phyloP scores from a whole-genome alignment of 2,329 filamentous ascomycete species.

The Tolypocladium cylindrosporum region DNA sequence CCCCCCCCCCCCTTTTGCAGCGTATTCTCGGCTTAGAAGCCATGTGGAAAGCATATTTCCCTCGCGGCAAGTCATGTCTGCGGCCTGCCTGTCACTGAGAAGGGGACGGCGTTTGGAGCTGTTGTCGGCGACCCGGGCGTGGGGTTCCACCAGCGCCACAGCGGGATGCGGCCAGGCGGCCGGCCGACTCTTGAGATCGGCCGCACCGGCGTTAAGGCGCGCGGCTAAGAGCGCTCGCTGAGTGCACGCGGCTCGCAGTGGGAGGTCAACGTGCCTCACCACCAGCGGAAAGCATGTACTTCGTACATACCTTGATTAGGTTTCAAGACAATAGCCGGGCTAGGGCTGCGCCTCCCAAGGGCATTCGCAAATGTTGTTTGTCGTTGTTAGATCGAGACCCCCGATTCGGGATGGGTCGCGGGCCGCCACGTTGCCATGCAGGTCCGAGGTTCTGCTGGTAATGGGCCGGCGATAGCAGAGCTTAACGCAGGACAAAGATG shows the following conservation, averaged over 20 bases:
- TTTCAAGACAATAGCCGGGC: background rate
- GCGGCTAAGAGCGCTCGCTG: background rate
- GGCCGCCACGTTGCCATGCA: background rate
- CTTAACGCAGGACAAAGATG: background rate
- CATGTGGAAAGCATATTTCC: background rate
- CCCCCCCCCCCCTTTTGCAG: background rate
- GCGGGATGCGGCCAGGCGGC: background rate
- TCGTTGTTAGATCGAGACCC: background rate
- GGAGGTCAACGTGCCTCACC: background rate
- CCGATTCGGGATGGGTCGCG: background rate
- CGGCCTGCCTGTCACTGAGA: background rate
- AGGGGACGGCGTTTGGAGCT: background rate
- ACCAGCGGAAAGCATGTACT: background rate
- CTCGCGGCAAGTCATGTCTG: background rate
- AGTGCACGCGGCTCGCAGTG: background rate
- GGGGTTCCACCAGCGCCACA: background rate
- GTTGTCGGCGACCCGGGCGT: background rate
- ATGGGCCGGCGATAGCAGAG: background rate
- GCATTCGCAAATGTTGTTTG: background rate
- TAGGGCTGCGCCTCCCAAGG: background rate
- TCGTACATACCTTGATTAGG: background rate
- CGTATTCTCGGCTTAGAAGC: background rate
- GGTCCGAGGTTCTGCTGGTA: background rate
- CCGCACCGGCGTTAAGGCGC: background rate
- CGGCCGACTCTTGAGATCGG: background rate